phyloP scores from a whole-genome alignment of 768 basidiomycete species.

The Lactarius vividus region DNA sequence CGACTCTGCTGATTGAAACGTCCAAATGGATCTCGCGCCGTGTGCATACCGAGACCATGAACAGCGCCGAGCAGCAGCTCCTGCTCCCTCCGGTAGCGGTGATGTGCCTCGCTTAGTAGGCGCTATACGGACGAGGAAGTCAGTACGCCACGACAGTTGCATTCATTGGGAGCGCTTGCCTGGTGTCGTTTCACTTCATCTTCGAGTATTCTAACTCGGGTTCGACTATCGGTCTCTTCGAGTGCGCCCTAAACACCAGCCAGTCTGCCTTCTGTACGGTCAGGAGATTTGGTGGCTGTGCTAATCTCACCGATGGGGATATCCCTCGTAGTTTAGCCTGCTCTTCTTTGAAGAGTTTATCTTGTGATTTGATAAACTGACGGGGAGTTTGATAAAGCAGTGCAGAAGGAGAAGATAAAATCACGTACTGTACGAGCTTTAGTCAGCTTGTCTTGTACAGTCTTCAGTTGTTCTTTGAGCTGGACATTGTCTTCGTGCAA shows the following conservation, averaged over 20 bases:
- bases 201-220: conserved; percentile 62
- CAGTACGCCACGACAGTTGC: not conserved
- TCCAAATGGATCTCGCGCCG: conserved; percentile 23
- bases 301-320: conserved; percentile 43
- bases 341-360: conserved; percentile 83
- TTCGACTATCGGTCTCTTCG: conserved; percentile 70
- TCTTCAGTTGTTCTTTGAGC: conserved; percentile 69
- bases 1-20: conserved; percentile 19
- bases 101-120: conserved; percentile 23
- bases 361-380: conserved; percentile 91
- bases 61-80: conserved; percentile 26
- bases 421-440: conserved; percentile 70
- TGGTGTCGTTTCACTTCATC: conserved; percentile 43
- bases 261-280: not conserved
- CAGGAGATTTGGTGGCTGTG: not conserved
- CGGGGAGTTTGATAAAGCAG: not conserved
- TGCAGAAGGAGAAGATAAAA: not conserved
- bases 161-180: conserved; percentile 30
- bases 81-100: conserved; percentile 27
- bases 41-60: conserved; percentile 23
- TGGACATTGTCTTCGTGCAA: conserved; percentile 76
- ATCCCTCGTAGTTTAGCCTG: conserved; percentile 54
- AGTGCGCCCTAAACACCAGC: conserved; percentile 45
- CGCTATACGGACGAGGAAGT: conserved; percentile 11
- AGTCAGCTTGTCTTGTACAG: conserved; percentile 67